Base-by-base conservation (phyloP, 768 basidiomycete species). In the Epithele typhae region DNA sequence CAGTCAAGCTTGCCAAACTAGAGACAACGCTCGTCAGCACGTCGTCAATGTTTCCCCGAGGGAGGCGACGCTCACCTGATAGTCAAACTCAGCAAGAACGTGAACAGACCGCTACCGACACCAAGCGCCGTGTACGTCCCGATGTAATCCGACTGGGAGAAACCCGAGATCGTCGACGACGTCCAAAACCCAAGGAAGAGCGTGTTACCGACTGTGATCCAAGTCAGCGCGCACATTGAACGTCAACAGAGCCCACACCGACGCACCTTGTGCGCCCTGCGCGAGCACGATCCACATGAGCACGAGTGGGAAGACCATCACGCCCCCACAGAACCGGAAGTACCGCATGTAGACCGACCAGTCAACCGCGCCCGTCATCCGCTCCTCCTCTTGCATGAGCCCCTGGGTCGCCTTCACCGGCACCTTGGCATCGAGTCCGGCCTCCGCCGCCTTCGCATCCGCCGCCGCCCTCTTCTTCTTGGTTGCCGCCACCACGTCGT, bases 141-240 rank as follows among this genome's bases (percentile, higher is more conserved):
- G 77, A 91, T 89, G 61, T 91, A 91, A 25, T 81, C 67, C 0
- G 74, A 77, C 59, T 84, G 76, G 3, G 32, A 59, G 58, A 87
- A 83, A 2, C 77, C 74, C 5, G 54, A 48, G 15, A 88, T 75
- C n/a, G 67, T 75, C 15, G 68, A 48, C 1, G 71, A 69, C 0
- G 81, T 80, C 87, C 87, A 91, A 54, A 81, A 87, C 0, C 85
- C 85, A 17, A 91, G 72, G 67, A 84, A 79, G 4, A 91, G 60
- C 25, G 75, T 82, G 52, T 77, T 82, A 0, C 73, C 78, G 25
- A 88, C 84, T 58, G 39, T 22, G 75, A 37, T 7, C 37, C 33
- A n/a, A 7, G 27, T 30, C 14, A 30, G 27, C 27, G 7, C 14
- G 14, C 27, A 30, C 27, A 7, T 30, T 30, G 8, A 7, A 30